Percentiles rank a stretch among this genome's conserved stretches.
Evolutionary conservation across 1,284 basidiomycete species (phyloP).

Genomic region (Grifola frondosa): DNA sequence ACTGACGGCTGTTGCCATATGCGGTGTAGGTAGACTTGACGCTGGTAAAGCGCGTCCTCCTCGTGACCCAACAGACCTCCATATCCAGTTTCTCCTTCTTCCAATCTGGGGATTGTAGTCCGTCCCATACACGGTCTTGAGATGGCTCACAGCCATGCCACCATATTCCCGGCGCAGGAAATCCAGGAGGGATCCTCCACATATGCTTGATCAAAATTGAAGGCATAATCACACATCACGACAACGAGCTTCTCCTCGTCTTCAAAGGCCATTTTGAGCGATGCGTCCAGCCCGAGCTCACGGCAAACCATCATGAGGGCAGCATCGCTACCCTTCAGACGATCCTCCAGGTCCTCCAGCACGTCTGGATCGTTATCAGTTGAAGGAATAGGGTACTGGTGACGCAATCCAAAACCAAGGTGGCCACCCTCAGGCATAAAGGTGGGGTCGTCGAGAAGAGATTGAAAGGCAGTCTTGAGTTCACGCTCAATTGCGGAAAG

Average conservation of each 20-base stretch:
- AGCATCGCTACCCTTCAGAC: constrained; percentile 22
- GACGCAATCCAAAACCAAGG: constrained; percentile 38
- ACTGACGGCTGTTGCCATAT: constrained; percentile 20
- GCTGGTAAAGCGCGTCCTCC: constrained; percentile 1
- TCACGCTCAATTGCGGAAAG: neutral
- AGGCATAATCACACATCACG: constrained; percentile 7
- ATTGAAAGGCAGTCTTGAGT: constrained; percentile 12
- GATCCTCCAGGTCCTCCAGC: constrained; percentile 4
- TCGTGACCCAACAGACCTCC: constrained; percentile 18
- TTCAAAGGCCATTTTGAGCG: constrained; percentile 14
- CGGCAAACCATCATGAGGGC: constrained; percentile 16
- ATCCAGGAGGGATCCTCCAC: neutral
- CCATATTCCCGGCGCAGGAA: constrained; percentile 1
- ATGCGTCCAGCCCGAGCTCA: constrained; percentile 8
- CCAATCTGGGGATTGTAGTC: no score
- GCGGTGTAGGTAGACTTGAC: constrained; percentile 10
- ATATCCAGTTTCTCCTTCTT: neutral
- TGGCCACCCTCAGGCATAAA: constrained; percentile 36
- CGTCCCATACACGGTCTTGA: neutral
- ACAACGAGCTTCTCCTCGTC: neutral
- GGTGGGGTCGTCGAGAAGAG: constrained; percentile 25
- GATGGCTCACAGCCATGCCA: neutral
- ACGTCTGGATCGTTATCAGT: constrained; percentile 1
- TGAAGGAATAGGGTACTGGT: constrained; percentile 33
- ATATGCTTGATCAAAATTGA: neutral